Evolutionary conservation across 148 eudicot genomes (phyloP).

Genomic region (Camellia lanceoleosa): DNA sequence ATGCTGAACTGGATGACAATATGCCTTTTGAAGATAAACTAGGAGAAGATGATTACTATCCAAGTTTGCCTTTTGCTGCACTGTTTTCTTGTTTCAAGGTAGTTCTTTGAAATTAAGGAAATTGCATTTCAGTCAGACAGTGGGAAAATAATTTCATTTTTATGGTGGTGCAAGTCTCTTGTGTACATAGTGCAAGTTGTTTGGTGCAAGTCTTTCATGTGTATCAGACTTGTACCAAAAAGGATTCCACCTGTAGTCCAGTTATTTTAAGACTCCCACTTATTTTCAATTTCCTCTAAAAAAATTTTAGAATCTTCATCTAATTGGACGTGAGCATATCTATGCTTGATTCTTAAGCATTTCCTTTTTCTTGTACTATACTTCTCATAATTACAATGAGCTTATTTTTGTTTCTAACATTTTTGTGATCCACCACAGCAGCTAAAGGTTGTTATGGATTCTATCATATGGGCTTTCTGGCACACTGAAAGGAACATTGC

Average conservation of each 20-base stretch:
- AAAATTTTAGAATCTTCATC: too few relatives aligned
- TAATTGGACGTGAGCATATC: too few relatives aligned
- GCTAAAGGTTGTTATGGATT: conserved; percentile 93
- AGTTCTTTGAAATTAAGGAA: not conserved
- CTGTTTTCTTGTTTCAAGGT: conserved; percentile 91
- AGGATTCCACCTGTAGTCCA: too few relatives aligned
- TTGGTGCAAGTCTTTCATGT: too few relatives aligned
- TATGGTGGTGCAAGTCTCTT: too few relatives aligned
- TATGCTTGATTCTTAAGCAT: not conserved
- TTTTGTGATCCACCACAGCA: conserved; percentile 43
- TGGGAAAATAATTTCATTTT: too few relatives aligned
- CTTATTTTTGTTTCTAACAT: not conserved
- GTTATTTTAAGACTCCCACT: too few relatives aligned
- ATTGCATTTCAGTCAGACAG: too few relatives aligned
- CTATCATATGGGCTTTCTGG: conserved; percentile 96
- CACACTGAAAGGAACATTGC: conserved; percentile 96
- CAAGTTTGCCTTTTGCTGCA: conserved; percentile 92
- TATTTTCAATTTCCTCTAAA: too few relatives aligned
- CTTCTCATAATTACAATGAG: not conserved
- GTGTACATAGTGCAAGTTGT: too few relatives aligned
- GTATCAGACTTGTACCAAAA: too few relatives aligned
- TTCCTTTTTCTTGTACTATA: not conserved
- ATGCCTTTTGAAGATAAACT: conserved; percentile 52
- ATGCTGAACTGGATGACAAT: conserved; percentile 35
- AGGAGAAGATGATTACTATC: conserved; percentile 72